phyloP scores from a whole-genome alignment of 176 grass and related monocot genomes.

The Oryza australiensis region DNA sequence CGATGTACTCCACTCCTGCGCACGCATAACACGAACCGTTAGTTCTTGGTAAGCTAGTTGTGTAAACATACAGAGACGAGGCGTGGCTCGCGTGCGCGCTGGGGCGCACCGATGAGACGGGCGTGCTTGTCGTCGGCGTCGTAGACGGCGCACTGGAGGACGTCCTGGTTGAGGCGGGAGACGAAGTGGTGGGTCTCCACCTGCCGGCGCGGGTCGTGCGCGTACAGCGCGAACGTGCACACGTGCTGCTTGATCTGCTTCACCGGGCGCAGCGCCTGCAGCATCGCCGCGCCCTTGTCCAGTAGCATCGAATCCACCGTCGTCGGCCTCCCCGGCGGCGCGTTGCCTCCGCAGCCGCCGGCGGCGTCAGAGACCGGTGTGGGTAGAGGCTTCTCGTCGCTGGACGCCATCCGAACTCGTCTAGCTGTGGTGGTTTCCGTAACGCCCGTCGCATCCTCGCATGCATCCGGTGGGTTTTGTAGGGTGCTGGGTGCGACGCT shows the following conservation, averaged over 20 bases:
- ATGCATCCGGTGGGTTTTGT: not conserved
- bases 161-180: constrained; percentile 77
- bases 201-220: constrained; percentile 71
- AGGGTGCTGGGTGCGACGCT: constrained; percentile 14
- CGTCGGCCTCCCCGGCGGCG: constrained; percentile 52
- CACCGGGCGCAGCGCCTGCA: constrained; percentile 65
- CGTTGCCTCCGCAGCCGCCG: not conserved
- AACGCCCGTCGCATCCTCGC: not conserved
- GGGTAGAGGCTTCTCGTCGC: constrained; percentile 45
- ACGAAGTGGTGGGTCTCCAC: constrained; percentile 75
- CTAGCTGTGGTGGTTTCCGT: not conserved
- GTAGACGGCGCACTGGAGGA: constrained; percentile 86
- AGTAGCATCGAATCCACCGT: constrained; percentile 40
- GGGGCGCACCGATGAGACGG: constrained; percentile 49
- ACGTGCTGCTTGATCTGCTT: constrained; percentile 83
- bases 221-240: constrained; percentile 79
- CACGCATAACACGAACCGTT: not conserved
- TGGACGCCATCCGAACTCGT: constrained; percentile 53
- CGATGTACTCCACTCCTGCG: constrained; percentile 81
- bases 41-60: not conserved
- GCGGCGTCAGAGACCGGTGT: constrained; percentile 21
- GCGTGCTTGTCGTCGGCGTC: constrained; percentile 56
- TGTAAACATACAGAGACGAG: too few relatives aligned
- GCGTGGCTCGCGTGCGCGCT: not conserved
- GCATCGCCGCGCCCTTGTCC: constrained; percentile 70